Conservation (phyloP, 371 early-diverging fungal genomes). For the Catenaria anguillulae region DNA sequence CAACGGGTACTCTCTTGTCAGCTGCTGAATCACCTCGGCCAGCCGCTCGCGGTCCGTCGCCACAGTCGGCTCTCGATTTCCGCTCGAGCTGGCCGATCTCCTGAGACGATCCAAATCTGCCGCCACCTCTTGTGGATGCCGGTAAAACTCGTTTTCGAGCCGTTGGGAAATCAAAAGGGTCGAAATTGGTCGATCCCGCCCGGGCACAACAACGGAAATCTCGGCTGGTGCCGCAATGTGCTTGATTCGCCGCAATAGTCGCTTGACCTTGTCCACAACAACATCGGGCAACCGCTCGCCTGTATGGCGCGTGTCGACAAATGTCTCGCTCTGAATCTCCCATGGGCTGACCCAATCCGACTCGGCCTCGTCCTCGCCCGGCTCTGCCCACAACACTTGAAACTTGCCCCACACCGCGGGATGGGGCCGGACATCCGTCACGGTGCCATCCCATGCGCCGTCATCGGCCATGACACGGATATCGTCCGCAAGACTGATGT, state of each 20-base stretch:
- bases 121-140: too few relatives aligned
- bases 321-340: background rate
- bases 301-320: background rate
- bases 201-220: background rate
- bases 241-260: too few relatives aligned
- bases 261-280: too few relatives aligned
- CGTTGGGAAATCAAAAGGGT: background rate
- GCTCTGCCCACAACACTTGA: too few relatives aligned
- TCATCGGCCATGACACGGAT: background rate
- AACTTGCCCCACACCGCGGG: too few relatives aligned
- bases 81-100: too few relatives aligned
- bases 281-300: too few relatives aligned
- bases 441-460: background rate
- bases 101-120: too few relatives aligned
- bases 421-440: background rate
- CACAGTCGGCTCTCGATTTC: too few relatives aligned
- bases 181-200: background rate
- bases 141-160: background rate
- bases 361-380: background rate
- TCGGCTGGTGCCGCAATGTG: background rate
- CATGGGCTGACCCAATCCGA: background rate
- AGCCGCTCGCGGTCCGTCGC: too few relatives aligned
- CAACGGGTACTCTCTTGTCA: too few relatives aligned
- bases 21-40: too few relatives aligned
- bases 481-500: background rate